Evolutionary conservation across 176 grass and related monocot species (phyloP), one percentile per base, ranked within the genome.

Genomic region (Hsuehochloa calcarea): DNA sequence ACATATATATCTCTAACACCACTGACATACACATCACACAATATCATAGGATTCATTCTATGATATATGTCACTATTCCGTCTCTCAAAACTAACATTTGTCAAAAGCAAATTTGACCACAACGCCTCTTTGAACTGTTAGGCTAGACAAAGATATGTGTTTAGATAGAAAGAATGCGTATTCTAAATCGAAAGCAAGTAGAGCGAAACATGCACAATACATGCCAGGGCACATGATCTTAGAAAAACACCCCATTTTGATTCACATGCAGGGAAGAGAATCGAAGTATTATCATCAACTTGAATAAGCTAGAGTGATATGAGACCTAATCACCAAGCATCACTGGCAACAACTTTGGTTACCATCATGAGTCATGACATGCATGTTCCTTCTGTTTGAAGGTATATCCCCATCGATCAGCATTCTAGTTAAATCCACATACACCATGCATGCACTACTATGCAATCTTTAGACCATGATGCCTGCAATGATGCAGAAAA

Each of bases 271-370:
- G 52, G 75, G 35, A 54, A 84, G 84, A 90, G 68, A 84, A 79
- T 61, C 40, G 68, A 74, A 72, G 26, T 74, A 79, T 20, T 60
- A 29, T 60, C 61, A 87, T 79, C 85, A 80, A 87, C 75, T 87
- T 80, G 80, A 62, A 91, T 62, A 91, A 84, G 85, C 85, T 52
- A 50, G 47, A 15, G 38, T 84, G 85, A 80, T 68, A 80, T 74
- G 89, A 50, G 68, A 87, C 89, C 85, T 91, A 87, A 87, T 87
- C 75, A 87, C 80, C 80, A 80, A 84, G 80, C 80, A 87, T 87
- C 85, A 84, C 51, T 68, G 35, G 67, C 84, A 90, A 90, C 89
- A 87, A 90, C 80, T 79, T 71, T 79, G 73, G 83, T 90, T 68
- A 83, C 50, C 60, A 83, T 79, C 80, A 91, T 87, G 68, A 79